Evolutionary conservation across 2,329 filamentous ascomycete genomes (phyloP), one percentile per base, ranked within the genome.

Genomic region (Madurella fahalii): DNA sequence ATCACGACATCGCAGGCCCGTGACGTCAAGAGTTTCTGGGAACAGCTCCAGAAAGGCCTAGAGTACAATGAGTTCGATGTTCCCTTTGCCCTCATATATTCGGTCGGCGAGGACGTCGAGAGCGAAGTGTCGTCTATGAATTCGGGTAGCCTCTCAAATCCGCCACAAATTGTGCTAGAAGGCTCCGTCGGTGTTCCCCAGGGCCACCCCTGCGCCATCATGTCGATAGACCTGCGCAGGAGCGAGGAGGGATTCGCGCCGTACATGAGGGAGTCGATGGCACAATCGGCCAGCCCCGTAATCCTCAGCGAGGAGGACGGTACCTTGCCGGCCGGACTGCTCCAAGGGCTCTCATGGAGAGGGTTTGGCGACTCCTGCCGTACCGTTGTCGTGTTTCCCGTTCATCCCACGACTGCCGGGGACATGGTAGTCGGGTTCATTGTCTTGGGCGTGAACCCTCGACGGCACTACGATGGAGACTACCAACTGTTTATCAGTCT

Each of bases 401-500:
- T 95, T 15, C 84, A 90, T 63, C 86, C 89, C 0, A 92, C 87
- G 0, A 88, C 75, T 0, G 77, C 84, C 2, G 84, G 84, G 2
- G 87, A 91, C 52, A 80, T 79, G 2, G 84, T 88, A 1, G 79
- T 91, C 1, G 90, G 89, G 0, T 94, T 94, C 64, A 77, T 94
- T 9, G 80, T 94, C 2, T 77, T 94, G 67, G 90, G 89, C 4
- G 76, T 89, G 9, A 95, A 95, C 65, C 88, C 90, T 1, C 77
- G 88, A 41, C 78, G 89, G 47, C 89, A 87, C 0, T 94, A 89
- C 63, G 87, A 94, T 62, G 84, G 87, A 39, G 89, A 93, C 61
- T 94, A 93, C 64, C 82, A 83, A 58, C 75, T 93, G 0, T 94
- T 93, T 63, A 77, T 93, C 39, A 84, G 88, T 62, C 76, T 93